Percentiles rank a stretch among this genome's conserved stretches.
Evolutionary conservation across 495 filamentous ascomycete genomes (phyloP).

Genomic region (Trichoderma reesei): DNA sequence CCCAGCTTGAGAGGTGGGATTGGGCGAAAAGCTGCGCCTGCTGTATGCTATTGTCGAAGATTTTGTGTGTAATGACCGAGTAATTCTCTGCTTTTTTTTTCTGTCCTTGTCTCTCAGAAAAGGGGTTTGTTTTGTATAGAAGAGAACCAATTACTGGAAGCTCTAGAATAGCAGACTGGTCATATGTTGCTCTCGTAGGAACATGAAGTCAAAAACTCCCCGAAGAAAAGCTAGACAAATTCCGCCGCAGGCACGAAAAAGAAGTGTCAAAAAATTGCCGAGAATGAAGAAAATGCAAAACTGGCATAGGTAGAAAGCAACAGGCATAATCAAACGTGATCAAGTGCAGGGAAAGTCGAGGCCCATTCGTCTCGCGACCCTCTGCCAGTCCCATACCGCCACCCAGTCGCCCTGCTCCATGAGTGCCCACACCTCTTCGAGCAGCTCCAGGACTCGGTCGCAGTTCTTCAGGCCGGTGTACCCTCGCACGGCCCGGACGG

Average conservation of each 20-base stretch:
- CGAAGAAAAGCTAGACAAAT: not conserved
- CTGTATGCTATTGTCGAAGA: not conserved
- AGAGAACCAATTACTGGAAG: not conserved
- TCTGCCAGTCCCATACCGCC: constrained; percentile 84
- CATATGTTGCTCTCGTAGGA: too few relatives aligned
- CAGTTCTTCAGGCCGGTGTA: constrained; percentile 80
- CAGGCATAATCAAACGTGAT: constrained; percentile 3
- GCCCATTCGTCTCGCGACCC: constrained; percentile 62
- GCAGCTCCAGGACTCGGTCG: constrained; percentile 60
- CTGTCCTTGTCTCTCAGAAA: not conserved
- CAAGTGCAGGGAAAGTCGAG: constrained; percentile 64
- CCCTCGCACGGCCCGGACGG: constrained; percentile 58
- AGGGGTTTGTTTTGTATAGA: not conserved
- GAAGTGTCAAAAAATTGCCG: not conserved
- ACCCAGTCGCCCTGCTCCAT: constrained; percentile 69
- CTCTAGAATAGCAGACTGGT: not conserved
- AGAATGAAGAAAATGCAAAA: not conserved
- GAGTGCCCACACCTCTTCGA: constrained; percentile 71
- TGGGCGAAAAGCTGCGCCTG: not conserved
- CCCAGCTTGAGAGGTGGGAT: too few relatives aligned
- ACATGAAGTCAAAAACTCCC: not conserved
- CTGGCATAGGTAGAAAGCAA: not conserved
- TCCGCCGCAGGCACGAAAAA: too few relatives aligned
- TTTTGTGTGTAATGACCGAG: too few relatives aligned
- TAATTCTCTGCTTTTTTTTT: not conserved